These are phyloP conservation scores for Pythium phragmiticola DNA, from an alignment of 352 stramenopile species.

Conservation along the genomic window DNA sequence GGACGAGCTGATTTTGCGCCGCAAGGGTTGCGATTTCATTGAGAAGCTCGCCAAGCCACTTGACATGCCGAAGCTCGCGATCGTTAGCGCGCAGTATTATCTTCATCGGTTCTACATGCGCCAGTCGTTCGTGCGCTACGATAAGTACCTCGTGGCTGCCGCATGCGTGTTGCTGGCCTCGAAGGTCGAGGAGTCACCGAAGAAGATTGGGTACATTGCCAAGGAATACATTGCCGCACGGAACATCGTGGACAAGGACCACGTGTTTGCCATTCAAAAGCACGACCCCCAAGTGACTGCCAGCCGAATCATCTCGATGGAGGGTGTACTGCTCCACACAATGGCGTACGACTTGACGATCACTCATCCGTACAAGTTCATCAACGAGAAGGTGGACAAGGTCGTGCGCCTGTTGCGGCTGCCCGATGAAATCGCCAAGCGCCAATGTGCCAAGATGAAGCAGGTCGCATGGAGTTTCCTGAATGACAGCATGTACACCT, in stretches of 20 bases:
- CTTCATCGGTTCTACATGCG: slow-evolving; percentile 89
- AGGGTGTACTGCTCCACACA: slow-evolving; percentile 79
- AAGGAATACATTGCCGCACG: slow-evolving; percentile 71
- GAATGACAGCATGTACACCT: slow-evolving; percentile 87
- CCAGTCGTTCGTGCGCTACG: slow-evolving; percentile 81
- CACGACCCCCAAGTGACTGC: slow-evolving; percentile 66
- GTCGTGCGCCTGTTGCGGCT: slow-evolving; percentile 67
- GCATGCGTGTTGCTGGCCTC: slow-evolving; percentile 80
- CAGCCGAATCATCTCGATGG: slow-evolving; percentile 82
- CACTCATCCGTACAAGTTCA: slow-evolving; percentile 83
- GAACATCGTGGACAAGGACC: slow-evolving; percentile 70
- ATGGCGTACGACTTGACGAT: slow-evolving; percentile 85
- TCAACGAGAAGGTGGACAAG: slow-evolving; percentile 86
- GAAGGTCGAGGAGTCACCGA: slow-evolving; percentile 82
- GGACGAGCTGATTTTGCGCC: slow-evolving; percentile 69
- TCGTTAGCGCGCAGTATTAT: slow-evolving; percentile 83
- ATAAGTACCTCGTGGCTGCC: slow-evolving; percentile 82
- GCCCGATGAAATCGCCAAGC: slow-evolving; percentile 47
- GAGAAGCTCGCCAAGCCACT: slow-evolving; percentile 82
- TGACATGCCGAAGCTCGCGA: slow-evolving; percentile 77
- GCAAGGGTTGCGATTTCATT: slow-evolving; percentile 81
- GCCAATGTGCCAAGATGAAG: slow-evolving; percentile 76
- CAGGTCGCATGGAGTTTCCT: slow-evolving; percentile 88
- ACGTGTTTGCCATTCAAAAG: slow-evolving; percentile 78
- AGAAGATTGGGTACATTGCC: slow-evolving; percentile 77